Conservation (phyloP, 805 yeast species). For the Brettanomyces sp. region DNA sequence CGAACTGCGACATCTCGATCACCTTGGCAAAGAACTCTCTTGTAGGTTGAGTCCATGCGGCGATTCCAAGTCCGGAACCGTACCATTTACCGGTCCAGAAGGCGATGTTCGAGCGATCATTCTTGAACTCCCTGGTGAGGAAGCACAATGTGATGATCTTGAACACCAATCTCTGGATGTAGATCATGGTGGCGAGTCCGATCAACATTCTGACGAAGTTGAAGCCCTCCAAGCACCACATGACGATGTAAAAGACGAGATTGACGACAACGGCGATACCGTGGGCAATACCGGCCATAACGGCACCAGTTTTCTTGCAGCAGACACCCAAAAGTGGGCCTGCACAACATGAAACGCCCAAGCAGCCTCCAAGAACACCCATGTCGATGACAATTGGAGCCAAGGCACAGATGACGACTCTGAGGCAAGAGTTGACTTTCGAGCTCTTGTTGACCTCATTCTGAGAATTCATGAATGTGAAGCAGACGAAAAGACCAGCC, state of each 20-base stretch:
- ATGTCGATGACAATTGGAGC: slow-evolving; percentile 88
- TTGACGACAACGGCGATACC: slow-evolving; percentile 88
- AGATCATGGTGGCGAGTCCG: slow-evolving; percentile 77
- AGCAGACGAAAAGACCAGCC: slow-evolving; percentile 74
- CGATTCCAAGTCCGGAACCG: slow-evolving; percentile 84
- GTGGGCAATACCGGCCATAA: slow-evolving; percentile 91
- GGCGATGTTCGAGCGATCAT: slow-evolving; percentile 90
- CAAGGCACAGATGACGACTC: slow-evolving; percentile 71
- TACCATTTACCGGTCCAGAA: slow-evolving; percentile 99
- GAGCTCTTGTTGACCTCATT: slow-evolving; percentile 59
- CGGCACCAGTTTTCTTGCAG: slow-evolving; percentile 95
- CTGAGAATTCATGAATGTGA: slow-evolving; percentile 75
- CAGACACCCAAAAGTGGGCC: slow-evolving; percentile 94
- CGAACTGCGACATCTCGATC: slow-evolving; percentile 89
- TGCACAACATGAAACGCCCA: slow-evolving; percentile 88
- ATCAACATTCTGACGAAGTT: slow-evolving; percentile 76
- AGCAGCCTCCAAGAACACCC: slow-evolving; percentile 71
- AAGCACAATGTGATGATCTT: slow-evolving; percentile 69
- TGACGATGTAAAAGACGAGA: slow-evolving; percentile 79
- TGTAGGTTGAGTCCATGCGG: slow-evolving; percentile 90
- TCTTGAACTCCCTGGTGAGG: slow-evolving; percentile 93
- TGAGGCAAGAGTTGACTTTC: slow-evolving; percentile 57
- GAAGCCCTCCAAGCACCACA: slow-evolving; percentile 97
- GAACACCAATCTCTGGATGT: slow-evolving; percentile 81
- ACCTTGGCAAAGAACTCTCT: slow-evolving; percentile 94